Evolutionary conservation across 495 filamentous ascomycete species (phyloP), one percentile per base, ranked within the genome.

Genomic region (Xylaria intraflava): DNA sequence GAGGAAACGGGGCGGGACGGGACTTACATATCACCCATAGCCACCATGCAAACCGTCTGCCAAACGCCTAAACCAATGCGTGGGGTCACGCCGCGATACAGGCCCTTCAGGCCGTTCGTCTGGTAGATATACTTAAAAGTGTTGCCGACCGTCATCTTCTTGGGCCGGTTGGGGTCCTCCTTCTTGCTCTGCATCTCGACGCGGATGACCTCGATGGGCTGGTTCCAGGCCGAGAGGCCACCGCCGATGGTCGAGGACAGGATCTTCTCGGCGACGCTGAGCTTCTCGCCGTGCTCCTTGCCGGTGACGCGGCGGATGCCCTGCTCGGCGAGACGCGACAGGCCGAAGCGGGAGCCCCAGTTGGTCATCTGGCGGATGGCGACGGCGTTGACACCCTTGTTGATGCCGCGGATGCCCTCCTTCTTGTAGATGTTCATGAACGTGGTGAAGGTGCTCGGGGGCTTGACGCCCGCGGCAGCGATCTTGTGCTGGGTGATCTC

Each of bases 181-280:
- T 87, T 96, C 84, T 95, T 97, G 77, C 87, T 92, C 82, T 98
- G 93, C 94, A 98, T 97, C 80, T 98, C 93, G 54, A 98, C 93
- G 60, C 93, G 88, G 69, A 98, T 95, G 67, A 98, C 93, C 82
- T 98, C 93, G 73, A 98, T 98, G 23, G 93, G 93, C 79, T 98
- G 93, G 73, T 98, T 98, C 93, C 93, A 98, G 55, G 93, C 93
- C 54, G 84, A 89, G 50, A 98, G 74, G 63, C 93, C 93, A 79
- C 93, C 93, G 69, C 93, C 93, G 16, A 98, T 62, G 60, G 86
- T 82, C 51, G 85, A 88, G 2, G 93, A 91, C 36, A 89, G 69
- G 64, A 98, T 86, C 83, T 97, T 97, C 78, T 98, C 94, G 46
- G 73, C 67, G 3, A 84, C 82, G 59, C 76, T 78, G 56, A 97